Percentiles rank a stretch among this genome's conserved stretches.
Evolutionary conservation across 2,329 filamentous ascomycete species (phyloP).

Genomic region (Endothia cerciana): DNA sequence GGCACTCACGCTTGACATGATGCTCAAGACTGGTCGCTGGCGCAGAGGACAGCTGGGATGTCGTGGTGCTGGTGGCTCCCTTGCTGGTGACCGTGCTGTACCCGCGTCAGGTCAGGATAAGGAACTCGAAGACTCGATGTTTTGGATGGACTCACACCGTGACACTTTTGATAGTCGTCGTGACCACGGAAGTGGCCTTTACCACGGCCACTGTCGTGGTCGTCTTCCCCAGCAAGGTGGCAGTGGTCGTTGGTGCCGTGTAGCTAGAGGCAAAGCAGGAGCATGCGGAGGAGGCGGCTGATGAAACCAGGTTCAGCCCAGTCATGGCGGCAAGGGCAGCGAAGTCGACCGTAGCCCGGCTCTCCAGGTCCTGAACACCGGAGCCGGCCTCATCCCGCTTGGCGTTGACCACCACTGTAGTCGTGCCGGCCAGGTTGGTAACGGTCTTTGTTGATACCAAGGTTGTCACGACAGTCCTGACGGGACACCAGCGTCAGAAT

Average conservation of each 20-base stretch:
- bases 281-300: constrained; percentile 9
- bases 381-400: constrained; percentile 12
- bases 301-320: neutral
- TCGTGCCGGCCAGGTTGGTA: constrained; percentile 8
- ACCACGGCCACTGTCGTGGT: constrained; percentile 15
- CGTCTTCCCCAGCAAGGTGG: neutral
- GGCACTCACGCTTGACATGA: neutral
- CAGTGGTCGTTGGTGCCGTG: constrained; percentile 10
- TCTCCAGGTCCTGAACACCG: constrained; percentile 7
- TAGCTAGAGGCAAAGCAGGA: constrained; percentile 16
- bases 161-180: constrained; percentile 1
- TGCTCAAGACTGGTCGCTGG: constrained; percentile 3
- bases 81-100: constrained; percentile 14
- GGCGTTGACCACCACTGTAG: constrained; percentile 16
- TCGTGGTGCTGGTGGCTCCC: neutral
- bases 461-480: constrained; percentile 15
- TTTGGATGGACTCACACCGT: constrained; percentile 9
- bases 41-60: neutral
- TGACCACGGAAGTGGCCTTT: constrained; percentile 12
- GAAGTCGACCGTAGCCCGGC: constrained; percentile 15
- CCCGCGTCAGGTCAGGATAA: neutral
- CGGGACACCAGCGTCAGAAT: neutral
- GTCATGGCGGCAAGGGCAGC: constrained; percentile 8
- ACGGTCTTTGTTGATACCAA: constrained; percentile 13
- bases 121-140: neutral